Conservation (phyloP, 2,329 filamentous ascomycete genomes). For the Aspergillus sp. region DNA sequence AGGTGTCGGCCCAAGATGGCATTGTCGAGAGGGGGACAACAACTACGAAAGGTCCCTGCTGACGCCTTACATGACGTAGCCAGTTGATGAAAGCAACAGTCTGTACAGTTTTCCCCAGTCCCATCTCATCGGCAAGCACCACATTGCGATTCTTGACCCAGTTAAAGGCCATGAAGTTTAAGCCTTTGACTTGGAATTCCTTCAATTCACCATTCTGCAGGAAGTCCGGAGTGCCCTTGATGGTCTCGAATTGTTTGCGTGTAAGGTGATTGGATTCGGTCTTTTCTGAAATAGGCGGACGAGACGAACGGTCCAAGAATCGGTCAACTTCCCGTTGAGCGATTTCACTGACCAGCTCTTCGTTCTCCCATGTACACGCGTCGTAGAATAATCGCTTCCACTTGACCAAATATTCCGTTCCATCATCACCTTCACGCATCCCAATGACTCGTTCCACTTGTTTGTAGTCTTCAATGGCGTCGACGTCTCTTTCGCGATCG, state of each 20-base stretch:
- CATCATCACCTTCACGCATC: slow-evolving; percentile 71
- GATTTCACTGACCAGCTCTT: slow-evolving; percentile 66
- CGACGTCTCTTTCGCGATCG: slow-evolving; percentile 86
- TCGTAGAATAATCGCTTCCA: slow-evolving; percentile 96
- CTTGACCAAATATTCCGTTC: slow-evolving; percentile 87
- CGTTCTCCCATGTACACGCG: slow-evolving; percentile 87
- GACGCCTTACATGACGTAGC: slow-evolving; percentile 81
- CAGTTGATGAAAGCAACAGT: slow-evolving; percentile 96
- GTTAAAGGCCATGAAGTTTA: slow-evolving; percentile 94
- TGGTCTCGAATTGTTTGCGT: slow-evolving; percentile 64
- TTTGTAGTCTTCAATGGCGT: slow-evolving; percentile 83
- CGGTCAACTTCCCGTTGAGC: slow-evolving; percentile 89
- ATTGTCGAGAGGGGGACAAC: slow-evolving; percentile 97
- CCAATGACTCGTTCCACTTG: slow-evolving; percentile 92
- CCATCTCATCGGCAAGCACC: slow-evolving; percentile 98
- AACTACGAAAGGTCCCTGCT: slow-evolving; percentile 93
- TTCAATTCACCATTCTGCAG: slow-evolving; percentile 79
- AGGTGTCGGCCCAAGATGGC: slow-evolving; percentile 96
- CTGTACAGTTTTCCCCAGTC: slow-evolving; percentile 95
- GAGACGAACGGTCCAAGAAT: slow-evolving; percentile 76
- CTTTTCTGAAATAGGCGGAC: slow-evolving; percentile 74
- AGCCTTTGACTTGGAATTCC: slow-evolving; percentile 86
- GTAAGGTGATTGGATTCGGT: slow-evolving; percentile 72
- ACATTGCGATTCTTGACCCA: slow-evolving; percentile 94
- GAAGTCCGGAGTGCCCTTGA: slow-evolving; percentile 80